Base-by-base conservation (phyloP, 129 eudicot genomes). In the Saussurea involucrata region DNA sequence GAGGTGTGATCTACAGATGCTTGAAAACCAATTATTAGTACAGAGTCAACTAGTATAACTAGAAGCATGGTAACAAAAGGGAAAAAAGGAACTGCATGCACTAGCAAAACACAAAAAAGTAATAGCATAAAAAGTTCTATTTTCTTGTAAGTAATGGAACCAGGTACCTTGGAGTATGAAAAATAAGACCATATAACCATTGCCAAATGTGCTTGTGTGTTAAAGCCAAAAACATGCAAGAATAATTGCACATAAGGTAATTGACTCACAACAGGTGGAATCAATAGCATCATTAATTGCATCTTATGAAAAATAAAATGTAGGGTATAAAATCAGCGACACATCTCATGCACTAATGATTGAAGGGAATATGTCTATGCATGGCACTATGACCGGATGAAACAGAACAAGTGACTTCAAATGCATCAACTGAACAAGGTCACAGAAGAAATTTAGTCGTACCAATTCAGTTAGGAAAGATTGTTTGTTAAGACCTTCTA, bases 401-500 rank as follows among this genome's bases (percentile, higher is more conserved):
- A 36, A 37, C 27, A 28, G 31, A 71, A 79, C 29, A 58, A 58
- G 24, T 12, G 24, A 42, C 40, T 58, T 20, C 13, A 65, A 24
- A 28, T 44, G 77, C 64, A 78, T 70, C 69, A 44, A 42, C 9
- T 10, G 33, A 9, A 46, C 13, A 28, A 46, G 24, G 15, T 63
- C 49, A 44, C 21, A 22, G 13, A 20, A 53, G 18, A 57, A 83
- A 32, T 31, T 31, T 33, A 46, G 4, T 57, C 77, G 29, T 90
- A 93, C 98, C 98, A 93, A 71, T 88, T 93, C 95, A 61, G 87
- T 78, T 75, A 93, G 88, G 85, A 93, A 93, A 44, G 96, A 89
- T 87, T 84, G 98, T 78, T 88, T 93, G 87, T 90, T 90, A 44
- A 80, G 97, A 87, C 97, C 98, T 72, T 93, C 98, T 66, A 93